Conservation (phyloP, 768 basidiomycete species). For the Termitomyces bulborhizus region DNA sequence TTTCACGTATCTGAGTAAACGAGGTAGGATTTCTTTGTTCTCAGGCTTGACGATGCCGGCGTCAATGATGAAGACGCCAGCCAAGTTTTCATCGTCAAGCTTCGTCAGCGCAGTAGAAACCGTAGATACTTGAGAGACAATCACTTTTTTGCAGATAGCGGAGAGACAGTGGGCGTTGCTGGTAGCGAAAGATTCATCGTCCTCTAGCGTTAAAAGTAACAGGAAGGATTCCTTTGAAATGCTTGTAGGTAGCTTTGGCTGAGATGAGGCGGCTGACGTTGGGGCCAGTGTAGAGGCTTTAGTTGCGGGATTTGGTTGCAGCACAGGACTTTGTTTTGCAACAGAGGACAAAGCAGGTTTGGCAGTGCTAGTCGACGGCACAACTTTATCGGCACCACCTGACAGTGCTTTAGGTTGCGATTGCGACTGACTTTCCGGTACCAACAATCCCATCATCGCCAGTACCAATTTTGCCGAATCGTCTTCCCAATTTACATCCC, state of each 20-base stretch:
- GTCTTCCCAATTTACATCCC: slow-evolving; percentile 26
- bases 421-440: not conserved
- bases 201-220: slow-evolving; percentile 19
- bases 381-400: not conserved
- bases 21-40: slow-evolving; percentile 21
- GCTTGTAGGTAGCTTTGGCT: not conserved
- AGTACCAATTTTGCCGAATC: slow-evolving; percentile 21
- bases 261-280: not conserved
- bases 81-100: slow-evolving; percentile 23
- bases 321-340: not conserved
- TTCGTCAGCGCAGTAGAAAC: slow-evolving; percentile 11
- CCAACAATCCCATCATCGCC: slow-evolving; percentile 27
- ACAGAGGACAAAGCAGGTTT: not conserved
- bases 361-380: not conserved
- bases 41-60: slow-evolving; percentile 18
- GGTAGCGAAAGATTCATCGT: slow-evolving; percentile 9
- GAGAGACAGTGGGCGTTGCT: slow-evolving; percentile 15
- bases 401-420: not conserved
- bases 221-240: slow-evolving; percentile 16
- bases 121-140: slow-evolving; percentile 12
- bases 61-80: slow-evolving; percentile 31
- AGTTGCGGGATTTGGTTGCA: not conserved
- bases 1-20: slow-evolving; percentile 26
- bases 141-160: slow-evolving; percentile 13
- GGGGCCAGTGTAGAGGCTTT: not conserved